Percentiles rank a stretch among this genome's conserved stretches.
Evolutionary conservation across 2,329 filamentous ascomycete species (phyloP).

Genomic region (Epichloe hybrida): DNA sequence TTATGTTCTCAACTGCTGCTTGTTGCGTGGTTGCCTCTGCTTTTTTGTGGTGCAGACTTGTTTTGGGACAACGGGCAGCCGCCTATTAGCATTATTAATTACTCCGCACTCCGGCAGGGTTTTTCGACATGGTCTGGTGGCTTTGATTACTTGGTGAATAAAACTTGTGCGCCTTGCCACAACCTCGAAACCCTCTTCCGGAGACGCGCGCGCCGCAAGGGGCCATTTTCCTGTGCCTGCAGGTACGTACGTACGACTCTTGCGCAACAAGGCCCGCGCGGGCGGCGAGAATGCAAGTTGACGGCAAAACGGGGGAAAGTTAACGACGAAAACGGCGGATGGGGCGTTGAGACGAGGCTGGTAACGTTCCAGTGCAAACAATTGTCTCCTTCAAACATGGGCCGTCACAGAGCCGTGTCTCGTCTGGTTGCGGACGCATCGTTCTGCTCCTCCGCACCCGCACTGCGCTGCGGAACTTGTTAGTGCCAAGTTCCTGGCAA

Average conservation of each 20-base stretch:
- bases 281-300: not conserved
- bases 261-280: not conserved
- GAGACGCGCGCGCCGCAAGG: constrained; percentile 1
- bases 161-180: no score
- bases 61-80: no score
- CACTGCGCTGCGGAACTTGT: not conserved
- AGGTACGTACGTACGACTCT: constrained; percentile 5
- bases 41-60: no score
- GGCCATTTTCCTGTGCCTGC: constrained; percentile 5
- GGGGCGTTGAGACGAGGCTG: not conserved
- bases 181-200: no score
- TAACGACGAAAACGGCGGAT: not conserved
- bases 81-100: no score
- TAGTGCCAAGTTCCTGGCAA: not conserved
- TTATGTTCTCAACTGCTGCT: not conserved
- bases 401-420: not conserved
- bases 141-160: no score
- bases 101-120: no score
- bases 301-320: not conserved
- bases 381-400: not conserved
- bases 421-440: not conserved
- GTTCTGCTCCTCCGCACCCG: no score
- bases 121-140: no score
- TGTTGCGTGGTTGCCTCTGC: not conserved
- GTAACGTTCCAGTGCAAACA: not conserved